Evolutionary conservation across 345 rosid genomes (phyloP).

Genomic region (Boechera stricta): DNA sequence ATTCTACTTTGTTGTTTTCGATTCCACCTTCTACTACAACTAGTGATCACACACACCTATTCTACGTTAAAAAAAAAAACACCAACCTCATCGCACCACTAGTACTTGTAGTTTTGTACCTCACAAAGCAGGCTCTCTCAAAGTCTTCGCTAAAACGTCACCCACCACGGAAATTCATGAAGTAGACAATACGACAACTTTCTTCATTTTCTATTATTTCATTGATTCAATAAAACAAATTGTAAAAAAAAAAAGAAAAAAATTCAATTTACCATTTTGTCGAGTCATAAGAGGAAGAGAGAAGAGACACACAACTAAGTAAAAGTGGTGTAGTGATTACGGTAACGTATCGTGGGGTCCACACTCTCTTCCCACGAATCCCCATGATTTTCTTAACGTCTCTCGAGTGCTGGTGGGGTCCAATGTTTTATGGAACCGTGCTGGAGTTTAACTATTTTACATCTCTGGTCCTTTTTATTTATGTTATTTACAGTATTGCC

Average conservation of each 20-base stretch:
- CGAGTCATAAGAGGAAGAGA: neutral
- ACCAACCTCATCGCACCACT: slow-evolving; percentile 31
- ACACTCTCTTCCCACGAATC: slow-evolving; percentile 13
- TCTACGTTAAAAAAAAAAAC: neutral
- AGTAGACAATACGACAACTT: slow-evolving; percentile 31
- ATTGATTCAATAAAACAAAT: neutral
- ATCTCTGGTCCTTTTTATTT: neutral
- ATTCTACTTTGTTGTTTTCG: too few species aligned
- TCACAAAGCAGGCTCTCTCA: slow-evolving; percentile 32
- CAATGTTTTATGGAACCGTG: slow-evolving; percentile 28
- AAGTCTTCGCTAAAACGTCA: slow-evolving; percentile 42
- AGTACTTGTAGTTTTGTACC: slow-evolving; percentile 9
- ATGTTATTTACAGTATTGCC: neutral
- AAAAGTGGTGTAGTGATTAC: slow-evolving; percentile 35
- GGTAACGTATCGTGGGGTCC: slow-evolving; percentile 1
- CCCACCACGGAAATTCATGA: slow-evolving; percentile 38
- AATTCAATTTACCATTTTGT: neutral
- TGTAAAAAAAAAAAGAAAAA: neutral
- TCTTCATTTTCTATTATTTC: neutral
- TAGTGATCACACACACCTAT: slow-evolving; percentile 1
- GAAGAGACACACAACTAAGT: neutral
- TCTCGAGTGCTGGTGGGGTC: slow-evolving; percentile 40
- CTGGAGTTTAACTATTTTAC: neutral
- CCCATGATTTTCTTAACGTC: slow-evolving; percentile 42
- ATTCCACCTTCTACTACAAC: neutral